Conservation (phyloP, 768 basidiomycete species). For the Amanita pseudoporphyria region DNA sequence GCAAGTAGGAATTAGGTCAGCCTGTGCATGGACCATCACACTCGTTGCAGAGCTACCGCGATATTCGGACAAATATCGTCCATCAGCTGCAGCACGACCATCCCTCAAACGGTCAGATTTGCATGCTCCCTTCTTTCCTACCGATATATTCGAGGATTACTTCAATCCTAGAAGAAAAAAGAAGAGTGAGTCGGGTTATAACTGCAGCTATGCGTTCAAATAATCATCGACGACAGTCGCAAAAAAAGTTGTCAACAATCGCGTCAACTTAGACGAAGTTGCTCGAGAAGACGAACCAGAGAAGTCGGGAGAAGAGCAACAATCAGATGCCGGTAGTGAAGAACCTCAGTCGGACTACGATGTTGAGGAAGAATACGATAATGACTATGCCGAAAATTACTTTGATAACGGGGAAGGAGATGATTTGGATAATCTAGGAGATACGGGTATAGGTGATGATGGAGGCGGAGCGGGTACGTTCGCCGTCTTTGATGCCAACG, state of each 20-base stretch:
- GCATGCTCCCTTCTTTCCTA: slow-evolving; percentile 69
- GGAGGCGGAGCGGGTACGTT: slow-evolving; percentile 36
- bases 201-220: neutral
- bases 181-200: slow-evolving; percentile 28
- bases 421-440: slow-evolving; percentile 70
- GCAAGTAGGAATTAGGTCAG: no score
- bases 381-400: slow-evolving; percentile 86
- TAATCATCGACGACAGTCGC: slow-evolving; percentile 5
- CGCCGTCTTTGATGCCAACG: neutral
- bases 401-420: slow-evolving; percentile 86
- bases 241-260: slow-evolving; percentile 22
- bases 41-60: slow-evolving; percentile 54
- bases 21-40: no score
- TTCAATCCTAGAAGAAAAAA: slow-evolving; percentile 69
- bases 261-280: slow-evolving; percentile 58
- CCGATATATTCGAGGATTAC: slow-evolving; percentile 65
- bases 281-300: slow-evolving; percentile 62
- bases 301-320: slow-evolving; percentile 57
- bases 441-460: slow-evolving; percentile 57
- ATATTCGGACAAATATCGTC: slow-evolving; percentile 79
- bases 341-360: slow-evolving; percentile 68
- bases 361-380: slow-evolving; percentile 85
- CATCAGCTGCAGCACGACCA: slow-evolving; percentile 49
- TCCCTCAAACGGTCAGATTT: slow-evolving; percentile 61
- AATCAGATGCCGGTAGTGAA: slow-evolving; percentile 58